A percentile compares a stretch with the other conserved stretches of the same genome.
Conservation (phyloP, 352 stramenopile genomes). For the Blastocystis sp. region DNA sequence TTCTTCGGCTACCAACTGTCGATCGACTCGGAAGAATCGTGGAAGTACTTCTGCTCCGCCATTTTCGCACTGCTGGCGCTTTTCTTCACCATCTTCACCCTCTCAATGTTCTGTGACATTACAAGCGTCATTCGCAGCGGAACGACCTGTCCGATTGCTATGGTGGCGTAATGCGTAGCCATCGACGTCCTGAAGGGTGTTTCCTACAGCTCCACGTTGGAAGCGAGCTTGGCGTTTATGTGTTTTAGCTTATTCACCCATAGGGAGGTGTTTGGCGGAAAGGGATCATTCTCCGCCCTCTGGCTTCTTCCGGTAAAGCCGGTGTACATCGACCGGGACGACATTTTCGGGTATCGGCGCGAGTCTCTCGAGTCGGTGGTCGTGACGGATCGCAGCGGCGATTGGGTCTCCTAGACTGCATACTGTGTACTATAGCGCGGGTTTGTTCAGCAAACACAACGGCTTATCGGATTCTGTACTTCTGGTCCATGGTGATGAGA, state of each 20-base stretch:
- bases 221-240: background rate
- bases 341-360: conserved; percentile 15
- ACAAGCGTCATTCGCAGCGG: conserved; percentile 21
- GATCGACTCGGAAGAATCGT: background rate
- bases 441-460: background rate
- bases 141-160: background rate
- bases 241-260: background rate
- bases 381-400: background rate
- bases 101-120: conserved; percentile 22
- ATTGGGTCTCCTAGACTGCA: background rate
- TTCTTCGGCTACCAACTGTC: conserved; percentile 41
- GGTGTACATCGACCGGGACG: conserved; percentile 21
- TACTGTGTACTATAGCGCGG: background rate
- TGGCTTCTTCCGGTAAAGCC: conserved; percentile 33
- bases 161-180: background rate
- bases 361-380: background rate
- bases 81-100: conserved; percentile 49
- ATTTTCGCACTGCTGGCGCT: conserved; percentile 13
- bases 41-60: background rate
- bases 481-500: conserved; percentile 9
- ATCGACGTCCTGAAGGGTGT: conserved; percentile 60
- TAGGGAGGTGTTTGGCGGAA: conserved; percentile 55
- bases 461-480: conserved; percentile 63
- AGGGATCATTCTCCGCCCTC: conserved; percentile 34
- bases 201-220: background rate